Evolutionary conservation across 2,329 filamentous ascomycete species (phyloP).

Genomic region (Paraphaeosphaeria minitans): DNA sequence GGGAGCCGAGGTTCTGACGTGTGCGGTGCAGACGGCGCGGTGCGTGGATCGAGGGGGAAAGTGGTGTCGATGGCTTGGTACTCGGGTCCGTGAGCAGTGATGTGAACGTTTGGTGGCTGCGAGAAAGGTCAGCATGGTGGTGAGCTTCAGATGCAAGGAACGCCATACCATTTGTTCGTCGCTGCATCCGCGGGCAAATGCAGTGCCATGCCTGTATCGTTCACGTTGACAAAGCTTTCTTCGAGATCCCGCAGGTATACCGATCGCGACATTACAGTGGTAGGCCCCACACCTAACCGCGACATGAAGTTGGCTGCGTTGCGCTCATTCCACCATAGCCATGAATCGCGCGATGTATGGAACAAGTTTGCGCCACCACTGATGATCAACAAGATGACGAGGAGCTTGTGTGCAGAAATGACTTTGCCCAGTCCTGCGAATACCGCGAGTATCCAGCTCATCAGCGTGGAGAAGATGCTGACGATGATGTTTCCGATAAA

Average conservation of each 20-base stretch:
- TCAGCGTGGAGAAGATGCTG: constrained; percentile 74
- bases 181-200: constrained; percentile 20
- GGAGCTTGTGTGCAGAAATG: constrained; percentile 72
- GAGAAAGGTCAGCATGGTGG: constrained; percentile 14
- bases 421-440: constrained; percentile 70
- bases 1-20: constrained; percentile 80
- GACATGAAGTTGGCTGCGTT: constrained; percentile 81
- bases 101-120: constrained; percentile 45
- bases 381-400: constrained; percentile 69
- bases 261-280: constrained; percentile 80
- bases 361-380: constrained; percentile 76
- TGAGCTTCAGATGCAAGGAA: neutral
- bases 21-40: constrained; percentile 71
- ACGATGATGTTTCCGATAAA: constrained; percentile 74
- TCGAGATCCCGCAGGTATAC: constrained; percentile 84
- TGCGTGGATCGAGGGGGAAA: constrained; percentile 34
- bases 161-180: constrained; percentile 34
- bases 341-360: constrained; percentile 73
- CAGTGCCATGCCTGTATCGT: constrained; percentile 35
- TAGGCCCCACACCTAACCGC: constrained; percentile 77
- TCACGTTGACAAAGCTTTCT: constrained; percentile 57
- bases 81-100: constrained; percentile 38
- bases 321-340: constrained; percentile 84
- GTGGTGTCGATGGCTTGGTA: constrained; percentile 24
- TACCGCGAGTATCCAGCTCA: constrained; percentile 75